A percentile compares a stretch with the other conserved stretches of the same genome.
These are phyloP conservation scores for Capsicum rhomboideum DNA, from an alignment of 257 asterid species.

Conservation along the genomic window DNA sequence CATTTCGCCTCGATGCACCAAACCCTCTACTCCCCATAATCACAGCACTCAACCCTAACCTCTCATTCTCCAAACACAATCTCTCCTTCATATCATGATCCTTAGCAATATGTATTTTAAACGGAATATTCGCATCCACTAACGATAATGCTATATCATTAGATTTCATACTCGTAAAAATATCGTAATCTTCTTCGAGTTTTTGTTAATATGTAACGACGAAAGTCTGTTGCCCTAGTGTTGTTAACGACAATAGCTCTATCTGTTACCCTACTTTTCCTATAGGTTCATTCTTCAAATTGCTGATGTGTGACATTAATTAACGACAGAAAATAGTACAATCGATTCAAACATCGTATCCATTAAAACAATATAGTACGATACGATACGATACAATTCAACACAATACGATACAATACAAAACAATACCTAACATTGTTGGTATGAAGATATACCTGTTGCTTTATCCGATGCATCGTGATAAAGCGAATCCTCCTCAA, in stretches of 20 bases:
- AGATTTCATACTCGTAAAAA: constrained; percentile 47
- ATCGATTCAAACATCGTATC: no score
- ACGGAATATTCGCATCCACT: constrained; percentile 51
- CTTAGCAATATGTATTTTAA: constrained; percentile 66
- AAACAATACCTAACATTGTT: background rate
- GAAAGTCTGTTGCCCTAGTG: no score
- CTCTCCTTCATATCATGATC: constrained; percentile 87
- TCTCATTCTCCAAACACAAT: constrained; percentile 76
- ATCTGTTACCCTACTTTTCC: no score
- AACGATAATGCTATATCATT: constrained; percentile 59
- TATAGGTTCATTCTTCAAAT: no score
- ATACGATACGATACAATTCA: no score
- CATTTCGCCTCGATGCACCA: constrained; percentile 47
- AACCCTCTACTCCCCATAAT: constrained; percentile 80
- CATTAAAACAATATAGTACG: no score
- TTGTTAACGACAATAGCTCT: no score
- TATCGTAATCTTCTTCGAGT: constrained; percentile 56
- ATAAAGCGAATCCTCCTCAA: constrained; percentile 42
- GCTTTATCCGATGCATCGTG: constrained; percentile 51
- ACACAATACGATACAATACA: no score
- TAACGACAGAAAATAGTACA: no score
- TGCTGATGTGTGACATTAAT: no score
- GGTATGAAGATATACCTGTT: constrained; percentile 22
- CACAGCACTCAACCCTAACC: constrained; percentile 69
- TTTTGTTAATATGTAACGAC: constrained; percentile 24